Conservation (phyloP, 768 basidiomycete species). For the Lenzites betulinus region DNA sequence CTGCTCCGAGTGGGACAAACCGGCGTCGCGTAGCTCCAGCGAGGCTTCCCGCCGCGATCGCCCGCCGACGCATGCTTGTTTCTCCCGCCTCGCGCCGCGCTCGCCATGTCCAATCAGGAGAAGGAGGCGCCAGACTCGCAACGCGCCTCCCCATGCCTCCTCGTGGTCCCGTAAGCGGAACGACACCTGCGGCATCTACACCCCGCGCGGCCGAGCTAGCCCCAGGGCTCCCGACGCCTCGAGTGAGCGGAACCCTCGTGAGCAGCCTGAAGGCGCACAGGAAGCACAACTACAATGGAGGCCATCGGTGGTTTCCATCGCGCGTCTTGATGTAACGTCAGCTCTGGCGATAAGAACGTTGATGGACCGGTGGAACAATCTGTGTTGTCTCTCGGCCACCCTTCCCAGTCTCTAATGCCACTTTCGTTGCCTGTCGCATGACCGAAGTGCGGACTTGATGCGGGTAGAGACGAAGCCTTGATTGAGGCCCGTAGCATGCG, state of each 20-base stretch:
- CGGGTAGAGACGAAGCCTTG: neutral
- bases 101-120: neutral
- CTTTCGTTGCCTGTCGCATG: conserved; percentile 10
- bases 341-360: no score
- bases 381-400: neutral
- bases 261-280: neutral
- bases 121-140: neutral
- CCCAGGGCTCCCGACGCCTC: neutral
- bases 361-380: neutral
- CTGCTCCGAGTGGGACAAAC: no score
- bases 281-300: neutral
- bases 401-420: neutral
- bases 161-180: neutral
- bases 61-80: neutral
- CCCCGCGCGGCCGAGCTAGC: neutral
- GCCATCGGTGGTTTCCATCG: neutral
- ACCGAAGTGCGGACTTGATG: neutral
- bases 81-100: neutral
- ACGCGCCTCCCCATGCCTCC: neutral
- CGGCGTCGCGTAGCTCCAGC: neutral
- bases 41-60: neutral
- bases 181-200: neutral
- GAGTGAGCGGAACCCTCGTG: neutral
- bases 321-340: no score
- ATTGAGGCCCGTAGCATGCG: neutral